phyloP scores from a whole-genome alignment of 169 alveolate genomes.

The Eimeria mitis region DNA sequence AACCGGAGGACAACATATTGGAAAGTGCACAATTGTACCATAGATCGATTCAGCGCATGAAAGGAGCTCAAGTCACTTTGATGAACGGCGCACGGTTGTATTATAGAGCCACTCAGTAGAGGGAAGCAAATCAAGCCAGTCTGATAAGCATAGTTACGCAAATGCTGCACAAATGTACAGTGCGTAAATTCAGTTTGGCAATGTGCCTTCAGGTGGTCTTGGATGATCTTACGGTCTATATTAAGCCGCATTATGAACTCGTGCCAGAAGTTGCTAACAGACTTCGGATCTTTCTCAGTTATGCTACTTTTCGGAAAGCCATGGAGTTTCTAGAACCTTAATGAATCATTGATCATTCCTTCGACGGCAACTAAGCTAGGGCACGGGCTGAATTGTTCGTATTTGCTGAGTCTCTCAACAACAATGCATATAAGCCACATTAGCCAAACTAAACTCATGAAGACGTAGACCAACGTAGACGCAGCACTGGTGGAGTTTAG shows the following conservation, averaged over 20 bases:
- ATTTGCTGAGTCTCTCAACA: background rate
- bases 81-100: background rate
- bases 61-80: background rate
- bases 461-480: background rate
- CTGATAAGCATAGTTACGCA: background rate
- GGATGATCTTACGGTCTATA: background rate
- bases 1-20: background rate
- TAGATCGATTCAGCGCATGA: background rate
- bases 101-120: background rate
- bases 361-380: background rate
- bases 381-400: background rate
- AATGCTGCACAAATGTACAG: background rate
- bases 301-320: background rate
- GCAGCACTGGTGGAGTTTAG: background rate
- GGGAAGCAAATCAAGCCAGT: background rate
- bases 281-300: background rate
- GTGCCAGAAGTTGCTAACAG: background rate
- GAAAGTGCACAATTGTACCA: background rate
- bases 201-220: background rate
- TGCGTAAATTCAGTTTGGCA: background rate
- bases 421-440: background rate
- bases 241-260: background rate
- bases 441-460: background rate
- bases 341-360: too few relatives aligned
- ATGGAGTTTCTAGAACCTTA: too few relatives aligned